Evolutionary conservation across 441 rosid species (phyloP), one percentile per base, ranked within the genome.

Genomic region (Gossypium schwendimanii): DNA sequence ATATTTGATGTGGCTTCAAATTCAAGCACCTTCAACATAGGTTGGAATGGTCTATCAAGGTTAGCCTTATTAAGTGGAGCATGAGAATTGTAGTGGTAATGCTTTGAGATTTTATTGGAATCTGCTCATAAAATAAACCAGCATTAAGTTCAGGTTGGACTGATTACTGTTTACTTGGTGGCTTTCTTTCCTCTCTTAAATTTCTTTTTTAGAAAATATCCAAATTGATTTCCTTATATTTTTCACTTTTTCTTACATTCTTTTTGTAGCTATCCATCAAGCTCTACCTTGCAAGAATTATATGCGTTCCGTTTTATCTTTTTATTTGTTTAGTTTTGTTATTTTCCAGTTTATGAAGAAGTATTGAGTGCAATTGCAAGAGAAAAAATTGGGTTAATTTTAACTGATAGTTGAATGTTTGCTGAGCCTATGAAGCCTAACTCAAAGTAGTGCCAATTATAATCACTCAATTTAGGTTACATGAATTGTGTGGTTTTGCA

Each of bases 1-100:
- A 78, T 91, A 71, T 90, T 95, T 80, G 91, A 91, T 73, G 71
- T 84, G 83, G 81, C 89, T 76, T 82, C 83, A 69, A 80, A 81
- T 70, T 73, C 80, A 55, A 86, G 77, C 73, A 53, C 75, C 70
- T 83, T 81, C 69, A 85, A 78, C 67, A 74, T 71, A 69, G 88
- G 83, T 78, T 71, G 36, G 78, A 80, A 78, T 73, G 86, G 83
- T 75, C 81, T 87, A 62, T 81, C 90, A 76, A 88, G 97, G 98
- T 91, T 73, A 80, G 72, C 50, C 20, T 26, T 50, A 15, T 74
- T 9, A 65, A n/a, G 63, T 66, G 68, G 49, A 50, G 11, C 8
- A 47, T 64, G 54, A 21, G 24, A 65, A 45, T 63, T 45, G 3
- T 65, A 45, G 18, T 12, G 14, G 12, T 44, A 41, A 21, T 63